Percentiles rank a stretch among this genome's conserved stretches.
phyloP scores from a whole-genome alignment of 164 flowering plant genomes.

The Aristolochia contorta region DNA sequence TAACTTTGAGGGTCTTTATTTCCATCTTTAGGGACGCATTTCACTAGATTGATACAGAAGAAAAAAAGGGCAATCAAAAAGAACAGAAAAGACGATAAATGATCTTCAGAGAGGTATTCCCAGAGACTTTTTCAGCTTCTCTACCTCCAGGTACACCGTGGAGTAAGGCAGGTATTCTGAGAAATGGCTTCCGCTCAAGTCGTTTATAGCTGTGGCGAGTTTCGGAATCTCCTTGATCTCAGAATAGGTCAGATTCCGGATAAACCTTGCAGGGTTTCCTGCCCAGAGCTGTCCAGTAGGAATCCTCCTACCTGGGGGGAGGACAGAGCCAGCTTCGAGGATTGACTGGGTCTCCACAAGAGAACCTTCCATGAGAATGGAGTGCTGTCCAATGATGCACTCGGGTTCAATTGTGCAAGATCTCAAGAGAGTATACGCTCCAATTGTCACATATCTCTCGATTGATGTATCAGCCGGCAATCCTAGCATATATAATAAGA shows the following conservation, averaged over 20 bases:
- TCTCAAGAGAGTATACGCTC: conserved; percentile 70
- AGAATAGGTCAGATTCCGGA: conserved; percentile 69
- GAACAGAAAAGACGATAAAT: background rate
- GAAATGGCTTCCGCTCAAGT: conserved; percentile 69
- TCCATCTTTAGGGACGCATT: no score
- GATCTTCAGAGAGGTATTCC: conserved; percentile 51
- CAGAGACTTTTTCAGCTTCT: conserved; percentile 75
- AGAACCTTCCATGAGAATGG: conserved; percentile 96
- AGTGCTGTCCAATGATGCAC: conserved; percentile 91
- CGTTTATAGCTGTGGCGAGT: conserved; percentile 86
- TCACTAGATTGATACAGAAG: no score
- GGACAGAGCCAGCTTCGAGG: conserved; percentile 90
- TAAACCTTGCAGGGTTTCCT: conserved; percentile 94
- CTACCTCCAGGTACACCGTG: conserved; percentile 89
- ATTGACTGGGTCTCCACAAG: conserved; percentile 89
- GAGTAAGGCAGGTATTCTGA: conserved; percentile 89
- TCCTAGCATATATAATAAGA: conserved; percentile 33
- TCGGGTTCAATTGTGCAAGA: conserved; percentile 94
- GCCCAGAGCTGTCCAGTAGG: conserved; percentile 97
- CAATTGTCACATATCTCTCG: conserved; percentile 83
- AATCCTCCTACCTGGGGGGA: conserved; percentile 92
- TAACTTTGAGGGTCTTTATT: no score
- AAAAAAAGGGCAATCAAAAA: background rate
- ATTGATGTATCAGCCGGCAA: conserved; percentile 85
- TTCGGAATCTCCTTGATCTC: conserved; percentile 86